Conservation (phyloP, 2,329 filamentous ascomycete species). For the Epichloe scottii region DNA sequence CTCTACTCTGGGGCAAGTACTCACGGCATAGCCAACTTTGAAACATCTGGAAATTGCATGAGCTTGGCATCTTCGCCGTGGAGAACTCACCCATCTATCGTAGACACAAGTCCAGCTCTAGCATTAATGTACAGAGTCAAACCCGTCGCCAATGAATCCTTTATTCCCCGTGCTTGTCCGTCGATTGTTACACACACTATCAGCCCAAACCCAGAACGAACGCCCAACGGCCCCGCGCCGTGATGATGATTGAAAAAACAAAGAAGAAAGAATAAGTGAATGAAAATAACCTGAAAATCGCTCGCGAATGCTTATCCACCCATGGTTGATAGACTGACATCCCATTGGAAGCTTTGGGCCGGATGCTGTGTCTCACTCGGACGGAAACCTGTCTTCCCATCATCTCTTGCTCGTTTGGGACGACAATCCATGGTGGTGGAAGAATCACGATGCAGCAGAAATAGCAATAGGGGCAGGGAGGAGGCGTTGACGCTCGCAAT, state of each 20-base stretch:
- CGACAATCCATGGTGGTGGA: not conserved
- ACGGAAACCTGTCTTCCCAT: not conserved
- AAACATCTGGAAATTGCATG: not conserved
- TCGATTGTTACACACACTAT: not conserved
- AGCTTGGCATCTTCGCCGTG: not conserved
- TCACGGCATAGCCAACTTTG: not conserved
- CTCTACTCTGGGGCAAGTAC: not conserved
- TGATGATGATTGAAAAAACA: not conserved
- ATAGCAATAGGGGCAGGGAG: constrained; percentile 38
- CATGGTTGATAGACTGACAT: not conserved
- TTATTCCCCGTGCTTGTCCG: constrained; percentile 1
- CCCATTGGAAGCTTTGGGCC: not conserved
- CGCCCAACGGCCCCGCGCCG: not conserved
- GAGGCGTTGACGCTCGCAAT: constrained; percentile 37
- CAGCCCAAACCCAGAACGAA: constrained; percentile 1
- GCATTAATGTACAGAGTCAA: constrained; percentile 2
- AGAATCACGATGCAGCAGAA: constrained; percentile 27
- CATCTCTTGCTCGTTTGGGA: not conserved
- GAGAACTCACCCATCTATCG: not conserved
- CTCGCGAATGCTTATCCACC: not conserved
- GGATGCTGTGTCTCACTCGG: not conserved
- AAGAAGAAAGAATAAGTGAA: not conserved
- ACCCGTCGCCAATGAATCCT: not conserved
- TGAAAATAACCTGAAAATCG: not conserved
- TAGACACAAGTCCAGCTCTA: not conserved